phyloP scores from a whole-genome alignment of 2,329 filamentous ascomycete species.

The Microdochium nivale region DNA sequence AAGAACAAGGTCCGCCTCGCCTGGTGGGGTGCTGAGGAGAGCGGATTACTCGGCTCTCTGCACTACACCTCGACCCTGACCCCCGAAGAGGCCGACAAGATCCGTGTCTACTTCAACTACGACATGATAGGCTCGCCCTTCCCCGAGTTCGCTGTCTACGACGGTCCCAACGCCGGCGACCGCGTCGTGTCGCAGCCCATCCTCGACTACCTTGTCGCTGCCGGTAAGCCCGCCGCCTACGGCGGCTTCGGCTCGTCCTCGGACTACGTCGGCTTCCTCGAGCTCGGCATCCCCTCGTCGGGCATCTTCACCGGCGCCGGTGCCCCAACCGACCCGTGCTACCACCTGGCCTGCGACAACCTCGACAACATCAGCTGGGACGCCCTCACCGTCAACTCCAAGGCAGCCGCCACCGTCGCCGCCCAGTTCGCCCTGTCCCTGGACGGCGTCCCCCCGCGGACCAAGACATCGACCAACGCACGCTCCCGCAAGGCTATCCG shows the following conservation, averaged over 20 bases:
- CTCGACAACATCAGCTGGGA: conserved; percentile 31
- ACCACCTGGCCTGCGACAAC: conserved; percentile 30
- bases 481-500: conserved; percentile 3
- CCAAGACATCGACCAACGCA: conserved; percentile 5
- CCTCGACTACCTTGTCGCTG: conserved; percentile 23
- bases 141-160: conserved; percentile 29
- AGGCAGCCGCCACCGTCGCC: conserved; percentile 40
- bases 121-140: conserved; percentile 55
- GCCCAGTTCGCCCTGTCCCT: conserved; percentile 22
- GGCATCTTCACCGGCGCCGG: conserved; percentile 32
- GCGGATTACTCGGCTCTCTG: conserved; percentile 32
- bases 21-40: conserved; percentile 35
- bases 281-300: conserved; percentile 28
- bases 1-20: conserved; percentile 33
- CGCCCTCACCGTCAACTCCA: conserved; percentile 27
- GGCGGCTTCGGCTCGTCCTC: conserved; percentile 26
- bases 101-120: conserved; percentile 61
- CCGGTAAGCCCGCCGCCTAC: conserved; percentile 22
- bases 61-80: conserved; percentile 28
- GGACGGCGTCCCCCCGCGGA: conserved; percentile 9
- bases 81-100: conserved; percentile 36
- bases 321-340: conserved; percentile 24
- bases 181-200: conserved; percentile 23
- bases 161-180: conserved; percentile 24
- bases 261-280: conserved; percentile 31